A percentile compares a stretch with the other conserved stretches of the same genome.
These are phyloP conservation scores for Pyrrhoderma lamaoense DNA, from an alignment of 1,284 basidiomycete genomes.

Conservation along the genomic window DNA sequence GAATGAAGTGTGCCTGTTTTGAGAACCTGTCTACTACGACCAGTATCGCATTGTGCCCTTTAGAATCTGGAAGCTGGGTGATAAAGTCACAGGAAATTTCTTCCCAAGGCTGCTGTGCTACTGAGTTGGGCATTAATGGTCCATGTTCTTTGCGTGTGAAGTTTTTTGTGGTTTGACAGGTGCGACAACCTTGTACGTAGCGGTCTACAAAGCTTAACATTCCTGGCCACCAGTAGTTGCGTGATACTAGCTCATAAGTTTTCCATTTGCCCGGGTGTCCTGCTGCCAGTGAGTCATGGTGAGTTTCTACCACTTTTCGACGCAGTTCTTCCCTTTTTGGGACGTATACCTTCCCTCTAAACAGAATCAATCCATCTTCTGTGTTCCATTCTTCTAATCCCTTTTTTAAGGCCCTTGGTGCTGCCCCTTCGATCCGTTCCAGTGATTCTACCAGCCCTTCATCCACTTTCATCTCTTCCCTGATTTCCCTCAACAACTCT, in stretches of 20 bases:
- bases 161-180: constrained; percentile 20
- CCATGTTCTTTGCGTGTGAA: constrained; percentile 14
- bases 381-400: constrained; percentile 17
- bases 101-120: no score
- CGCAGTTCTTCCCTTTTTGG: constrained; percentile 11
- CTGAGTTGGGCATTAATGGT: constrained; percentile 19
- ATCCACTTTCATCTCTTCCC: no score
- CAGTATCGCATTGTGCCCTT: constrained; percentile 31
- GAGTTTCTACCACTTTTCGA: no score
- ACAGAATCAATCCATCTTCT: background rate
- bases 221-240: no score
- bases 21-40: constrained; percentile 32
- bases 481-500: constrained; percentile 23
- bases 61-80: constrained; percentile 24
- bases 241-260: constrained; percentile 22
- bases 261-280: constrained; percentile 31
- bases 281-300: constrained; percentile 14
- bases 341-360: constrained; percentile 5
- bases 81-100: constrained; percentile 20
- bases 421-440: constrained; percentile 27
- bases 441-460: constrained; percentile 12
- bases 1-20: no score
- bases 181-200: constrained; percentile 21
- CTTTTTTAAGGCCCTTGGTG: constrained; percentile 24
- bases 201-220: constrained; percentile 18